Evolutionary conservation across 495 filamentous ascomycete genomes (phyloP).

Genomic region (Hypomontagnella submonticulosa): DNA sequence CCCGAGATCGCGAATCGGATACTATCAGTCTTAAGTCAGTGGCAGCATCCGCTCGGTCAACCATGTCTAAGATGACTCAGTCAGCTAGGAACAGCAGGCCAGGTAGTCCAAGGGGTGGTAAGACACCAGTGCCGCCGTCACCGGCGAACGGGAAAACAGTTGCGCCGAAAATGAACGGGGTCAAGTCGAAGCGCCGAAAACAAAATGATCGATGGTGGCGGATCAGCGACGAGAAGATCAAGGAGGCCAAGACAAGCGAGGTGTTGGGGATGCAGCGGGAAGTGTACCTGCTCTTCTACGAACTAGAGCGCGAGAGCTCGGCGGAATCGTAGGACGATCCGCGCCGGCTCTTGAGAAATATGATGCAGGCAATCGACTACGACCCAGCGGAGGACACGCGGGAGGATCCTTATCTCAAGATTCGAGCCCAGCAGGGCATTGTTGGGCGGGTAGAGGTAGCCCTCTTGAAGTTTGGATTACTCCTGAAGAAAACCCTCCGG

Average conservation of each 20-base stretch:
- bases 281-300: constrained; percentile 97
- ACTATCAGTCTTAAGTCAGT: constrained; percentile 56
- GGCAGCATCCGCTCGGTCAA: constrained; percentile 55
- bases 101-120: constrained; percentile 35
- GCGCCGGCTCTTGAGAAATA: constrained; percentile 32
- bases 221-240: constrained; percentile 97
- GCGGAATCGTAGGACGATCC: constrained; percentile 43
- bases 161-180: constrained; percentile 7
- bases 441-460: constrained; percentile 14
- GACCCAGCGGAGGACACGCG: constrained; percentile 18
- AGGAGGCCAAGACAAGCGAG: constrained; percentile 90
- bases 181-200: constrained; percentile 64
- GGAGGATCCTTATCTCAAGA: constrained; percentile 16
- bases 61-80: constrained; percentile 53
- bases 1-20: constrained; percentile 49
- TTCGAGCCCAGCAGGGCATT: constrained; percentile 11
- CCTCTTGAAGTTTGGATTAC: constrained; percentile 7
- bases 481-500: neutral
- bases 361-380: constrained; percentile 24
- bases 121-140: constrained; percentile 44
- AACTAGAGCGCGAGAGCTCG: constrained; percentile 66
- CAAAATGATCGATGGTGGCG: constrained; percentile 91
- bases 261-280: constrained; percentile 94
- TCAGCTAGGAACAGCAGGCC: constrained; percentile 43
- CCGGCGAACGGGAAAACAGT: constrained; percentile 19